Base-by-base conservation (phyloP, 306 rosid species). In the Gastrolobium bilobum region DNA sequence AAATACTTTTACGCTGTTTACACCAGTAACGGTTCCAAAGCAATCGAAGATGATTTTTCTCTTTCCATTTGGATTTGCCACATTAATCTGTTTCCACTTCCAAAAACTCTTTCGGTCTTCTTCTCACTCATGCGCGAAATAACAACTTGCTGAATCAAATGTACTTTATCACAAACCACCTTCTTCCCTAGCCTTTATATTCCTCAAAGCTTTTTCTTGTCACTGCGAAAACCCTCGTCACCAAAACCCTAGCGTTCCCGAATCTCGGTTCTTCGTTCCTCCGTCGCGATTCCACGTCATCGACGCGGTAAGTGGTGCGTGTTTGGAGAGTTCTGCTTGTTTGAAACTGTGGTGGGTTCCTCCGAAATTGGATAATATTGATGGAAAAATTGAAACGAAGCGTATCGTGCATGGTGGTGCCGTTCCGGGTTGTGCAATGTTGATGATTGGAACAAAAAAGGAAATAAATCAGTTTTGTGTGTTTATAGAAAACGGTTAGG, bases 201-300 rank as follows among this genome's bases (percentile, higher is more conserved):
- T 2, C 48, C 70, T 7, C 59, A 4, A 11, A 34, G 15, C 44
- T 39, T 26, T 51, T 47, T 26, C 31, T 47, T 37, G 59, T 64
- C 59, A 44, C 79, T 7, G 11, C 46, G n/a, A 47, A 48, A 68
- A 68, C 74, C 74, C 42, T 48, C 60, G 0, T 3, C 2, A 13
- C 38, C 38, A 39, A 77, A 77, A 77, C 81, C 82, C 76, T 78
- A 78, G 31, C 38, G 6, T 48, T 3, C 68, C 43, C 58, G 4
- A 44, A 13, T 74, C 68, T 2, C 15, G 3, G 6, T 54, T 11
- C 39, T 6, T 58, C 48, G 2, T 68, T 47, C 14, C 6, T 47
- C 54, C 26, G 11, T 11, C 40, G 14, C 52, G 52, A 62, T 62
- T 46, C 59, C 20, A 68, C 46, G 6, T 75, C 60, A 26, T 14